These are phyloP conservation scores for Plasmodium ovale DNA, from an alignment of 169 alveolate genomes.

Conservation along the genomic window DNA sequence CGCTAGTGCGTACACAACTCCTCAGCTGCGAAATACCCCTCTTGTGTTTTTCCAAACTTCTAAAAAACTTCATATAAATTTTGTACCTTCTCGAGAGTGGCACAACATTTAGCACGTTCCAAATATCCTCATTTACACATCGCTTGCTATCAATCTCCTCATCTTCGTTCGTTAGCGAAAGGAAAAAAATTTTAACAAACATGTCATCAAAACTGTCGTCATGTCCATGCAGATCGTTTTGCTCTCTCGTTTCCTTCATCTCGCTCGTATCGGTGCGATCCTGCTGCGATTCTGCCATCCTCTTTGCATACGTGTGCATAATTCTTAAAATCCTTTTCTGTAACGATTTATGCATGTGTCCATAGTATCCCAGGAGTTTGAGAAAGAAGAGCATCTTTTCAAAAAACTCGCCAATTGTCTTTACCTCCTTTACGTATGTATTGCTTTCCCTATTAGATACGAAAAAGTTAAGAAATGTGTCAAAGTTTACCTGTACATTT, in stretches of 20 bases:
- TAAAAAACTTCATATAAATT: slow-evolving; percentile 30
- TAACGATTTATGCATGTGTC: slow-evolving; percentile 17
- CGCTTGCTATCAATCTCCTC: not conserved
- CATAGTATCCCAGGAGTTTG: slow-evolving; percentile 37
- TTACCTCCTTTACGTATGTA: slow-evolving; percentile 19
- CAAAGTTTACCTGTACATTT: too few relatives aligned
- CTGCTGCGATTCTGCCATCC: not conserved
- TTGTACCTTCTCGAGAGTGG: slow-evolving; percentile 54
- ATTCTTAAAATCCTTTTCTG: slow-evolving; percentile 4
- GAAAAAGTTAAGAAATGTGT: too few relatives aligned
- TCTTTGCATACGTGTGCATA: slow-evolving; percentile 5
- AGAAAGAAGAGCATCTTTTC: not conserved
- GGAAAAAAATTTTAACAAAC: slow-evolving; percentile 21
- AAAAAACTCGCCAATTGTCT: slow-evolving; percentile 27
- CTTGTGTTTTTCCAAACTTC: slow-evolving; percentile 10
- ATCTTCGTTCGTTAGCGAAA: slow-evolving; percentile 16
- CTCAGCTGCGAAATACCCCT: slow-evolving; percentile 7
- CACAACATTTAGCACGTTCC: slow-evolving; percentile 25
- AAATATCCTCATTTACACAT: slow-evolving; percentile 8
- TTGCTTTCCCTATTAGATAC: not conserved
- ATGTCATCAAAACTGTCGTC: slow-evolving; percentile 25
- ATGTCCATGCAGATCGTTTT: not conserved
- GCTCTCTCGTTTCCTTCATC: too few relatives aligned
- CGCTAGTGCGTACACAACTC: not conserved
- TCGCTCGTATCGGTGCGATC: too few relatives aligned